Evolutionary conservation across 148 eudicot species (phyloP).

Genomic region (Camellia japonica): DNA sequence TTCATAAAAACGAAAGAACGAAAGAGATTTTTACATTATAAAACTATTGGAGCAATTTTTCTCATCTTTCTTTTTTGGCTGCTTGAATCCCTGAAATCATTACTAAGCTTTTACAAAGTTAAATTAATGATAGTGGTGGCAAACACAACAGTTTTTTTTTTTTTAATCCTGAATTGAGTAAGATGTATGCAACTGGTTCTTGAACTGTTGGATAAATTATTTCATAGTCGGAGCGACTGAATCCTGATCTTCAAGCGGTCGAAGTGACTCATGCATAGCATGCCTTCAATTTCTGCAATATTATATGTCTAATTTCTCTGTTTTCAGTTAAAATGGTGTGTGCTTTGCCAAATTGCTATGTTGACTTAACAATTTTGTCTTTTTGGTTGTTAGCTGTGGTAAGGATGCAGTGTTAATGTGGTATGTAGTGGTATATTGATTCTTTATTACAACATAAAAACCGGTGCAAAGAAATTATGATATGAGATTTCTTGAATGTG

Average conservation of each 20-base stretch:
- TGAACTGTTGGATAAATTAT: background rate
- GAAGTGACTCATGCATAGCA: background rate
- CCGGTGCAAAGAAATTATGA: background rate
- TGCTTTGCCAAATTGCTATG: background rate
- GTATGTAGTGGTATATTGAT: background rate
- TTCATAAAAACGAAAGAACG: no score
- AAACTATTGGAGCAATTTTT: no score
- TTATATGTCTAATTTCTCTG: background rate
- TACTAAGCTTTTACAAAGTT: no score
- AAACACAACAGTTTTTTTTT: background rate
- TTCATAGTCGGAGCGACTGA: slow-evolving; percentile 7
- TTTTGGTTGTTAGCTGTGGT: background rate
- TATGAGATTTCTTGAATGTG: background rate
- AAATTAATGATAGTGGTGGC: no score
- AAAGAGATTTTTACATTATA: no score
- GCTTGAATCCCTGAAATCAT: no score
- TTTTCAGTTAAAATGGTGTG: background rate
- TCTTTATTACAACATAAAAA: background rate
- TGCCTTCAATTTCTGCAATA: background rate
- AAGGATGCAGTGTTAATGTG: background rate
- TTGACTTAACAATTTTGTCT: background rate
- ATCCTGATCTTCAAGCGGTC: slow-evolving; percentile 2
- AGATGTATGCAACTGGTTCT: background rate
- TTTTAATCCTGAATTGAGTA: background rate
- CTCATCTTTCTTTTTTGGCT: no score